Conservation (phyloP, 129 eudicot species). For the sunflower (Helianthus annuus) region HanXRQr2.0-SUNRISE NC_035445.2:75029577-75030076, state of each 20-base stretch:
- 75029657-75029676: too few relatives aligned
- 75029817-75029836: not conserved
- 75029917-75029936: not conserved
- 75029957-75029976: constrained; percentile 17
- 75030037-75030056: constrained; percentile 7
- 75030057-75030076: constrained; percentile 29
- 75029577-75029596: too few relatives aligned
- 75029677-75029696: too few relatives aligned
- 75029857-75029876: constrained; percentile 8
- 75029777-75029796: not conserved
- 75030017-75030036: constrained; percentile 6
- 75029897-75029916: not conserved
- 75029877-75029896: not conserved
- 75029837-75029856: constrained; percentile 18
- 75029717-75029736: not conserved
- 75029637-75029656: too few relatives aligned
- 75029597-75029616: too few relatives aligned
- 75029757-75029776: too few relatives aligned
- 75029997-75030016: constrained; percentile 21
- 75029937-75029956: constrained; percentile 27
- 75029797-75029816: constrained; percentile 1
- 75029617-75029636: too few relatives aligned
- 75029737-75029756: not conserved
- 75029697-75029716: too few relatives aligned
- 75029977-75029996: not conserved